phyloP scores from a whole-genome alignment of 768 basidiomycete genomes.

The Russula earlei region DNA sequence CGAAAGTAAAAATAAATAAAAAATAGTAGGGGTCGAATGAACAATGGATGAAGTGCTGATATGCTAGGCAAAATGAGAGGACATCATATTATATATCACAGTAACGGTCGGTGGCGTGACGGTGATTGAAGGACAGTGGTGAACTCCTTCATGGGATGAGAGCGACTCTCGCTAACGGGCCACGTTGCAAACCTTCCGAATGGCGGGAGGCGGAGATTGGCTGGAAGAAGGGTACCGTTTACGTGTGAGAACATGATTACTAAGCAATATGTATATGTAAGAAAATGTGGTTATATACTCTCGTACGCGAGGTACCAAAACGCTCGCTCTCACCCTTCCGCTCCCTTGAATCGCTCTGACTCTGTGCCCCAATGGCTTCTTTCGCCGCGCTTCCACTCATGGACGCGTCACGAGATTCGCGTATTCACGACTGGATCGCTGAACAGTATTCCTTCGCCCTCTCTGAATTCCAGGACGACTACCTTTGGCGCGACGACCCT shows the following conservation, averaged over 20 bases:
- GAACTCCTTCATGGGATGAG: neutral
- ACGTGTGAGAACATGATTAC: conserved; percentile 6
- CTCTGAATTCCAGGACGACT: conserved; percentile 12
- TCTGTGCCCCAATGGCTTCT: conserved; percentile 11
- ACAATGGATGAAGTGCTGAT: neutral
- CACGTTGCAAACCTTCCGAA: conserved; percentile 9
- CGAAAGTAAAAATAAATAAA: neutral
- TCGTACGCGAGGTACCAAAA: neutral
- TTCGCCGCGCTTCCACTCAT: conserved; percentile 12
- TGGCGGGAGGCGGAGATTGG: conserved; percentile 13
- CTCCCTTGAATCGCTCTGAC: conserved; percentile 3
- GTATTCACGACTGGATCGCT: conserved; percentile 21
- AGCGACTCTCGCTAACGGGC: neutral
- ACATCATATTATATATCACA: neutral
- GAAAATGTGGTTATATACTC: conserved; percentile 9
- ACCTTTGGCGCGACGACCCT: conserved; percentile 9
- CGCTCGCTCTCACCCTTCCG: conserved; percentile 8
- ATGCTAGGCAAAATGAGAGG: neutral
- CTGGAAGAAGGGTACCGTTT: conserved; percentile 9
- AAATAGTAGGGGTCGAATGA: neutral
- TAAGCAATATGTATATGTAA: conserved; percentile 10
- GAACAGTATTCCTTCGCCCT: conserved; percentile 20
- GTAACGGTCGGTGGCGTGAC: neutral
- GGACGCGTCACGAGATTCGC: conserved; percentile 19
- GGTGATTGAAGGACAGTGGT: neutral